Evolutionary conservation across 306 rosid species (phyloP).

Genomic region (Spatholobus suberectus): DNA sequence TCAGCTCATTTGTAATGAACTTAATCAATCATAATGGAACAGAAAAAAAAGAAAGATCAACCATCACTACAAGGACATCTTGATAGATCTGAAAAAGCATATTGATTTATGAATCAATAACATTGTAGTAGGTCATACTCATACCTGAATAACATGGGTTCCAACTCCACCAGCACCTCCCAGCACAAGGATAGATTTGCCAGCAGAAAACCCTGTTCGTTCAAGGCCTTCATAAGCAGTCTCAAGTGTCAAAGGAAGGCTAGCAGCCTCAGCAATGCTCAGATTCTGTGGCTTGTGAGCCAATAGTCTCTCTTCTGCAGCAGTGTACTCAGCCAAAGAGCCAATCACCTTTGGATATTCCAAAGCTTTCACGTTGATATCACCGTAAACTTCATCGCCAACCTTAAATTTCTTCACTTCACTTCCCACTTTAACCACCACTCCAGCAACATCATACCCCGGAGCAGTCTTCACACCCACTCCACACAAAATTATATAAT

Average conservation of each 20-base stretch:
- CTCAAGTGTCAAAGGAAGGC: constrained; percentile 69
- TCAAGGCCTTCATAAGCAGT: constrained; percentile 75
- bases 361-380: constrained; percentile 50
- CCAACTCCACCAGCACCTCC: constrained; percentile 87
- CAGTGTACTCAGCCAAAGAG: constrained; percentile 73
- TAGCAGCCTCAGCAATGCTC: constrained; percentile 71
- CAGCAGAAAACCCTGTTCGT: constrained; percentile 47
- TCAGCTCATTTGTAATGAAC: neutral
- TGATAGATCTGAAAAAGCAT: neutral
- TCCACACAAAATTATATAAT: neutral
- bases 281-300: constrained; percentile 66
- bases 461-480: constrained; percentile 47
- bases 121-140: neutral
- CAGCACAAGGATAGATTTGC: constrained; percentile 66
- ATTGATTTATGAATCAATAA: neutral
- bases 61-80: neutral
- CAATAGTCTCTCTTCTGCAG: constrained; percentile 60
- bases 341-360: constrained; percentile 52
- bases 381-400: constrained; percentile 75
- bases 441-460: constrained; percentile 71
- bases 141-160: constrained; percentile 64
- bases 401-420: constrained; percentile 67
- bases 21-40: neutral
- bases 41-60: neutral
- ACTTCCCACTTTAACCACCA: constrained; percentile 68